Evolutionary conservation across 176 grass and related monocot genomes (phyloP).

Genomic region (Otatea glauca): DNA sequence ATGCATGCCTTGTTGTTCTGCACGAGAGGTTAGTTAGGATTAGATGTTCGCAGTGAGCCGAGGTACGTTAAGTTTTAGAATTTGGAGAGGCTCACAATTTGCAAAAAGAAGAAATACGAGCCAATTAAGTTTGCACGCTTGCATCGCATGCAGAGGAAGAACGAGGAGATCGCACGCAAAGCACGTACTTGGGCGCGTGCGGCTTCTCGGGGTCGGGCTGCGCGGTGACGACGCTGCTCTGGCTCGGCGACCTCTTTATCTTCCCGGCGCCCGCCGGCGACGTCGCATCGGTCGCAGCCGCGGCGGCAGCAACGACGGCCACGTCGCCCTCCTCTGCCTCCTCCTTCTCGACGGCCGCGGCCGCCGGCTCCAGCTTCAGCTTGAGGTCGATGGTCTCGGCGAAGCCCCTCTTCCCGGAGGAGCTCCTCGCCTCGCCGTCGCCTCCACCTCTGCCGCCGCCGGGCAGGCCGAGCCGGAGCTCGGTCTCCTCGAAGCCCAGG

Average conservation of each 20-base stretch:
- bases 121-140: background rate
- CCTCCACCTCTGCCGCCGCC: slow-evolving; percentile 40
- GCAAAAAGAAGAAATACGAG: background rate
- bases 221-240: slow-evolving; percentile 57
- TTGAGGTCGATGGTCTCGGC: slow-evolving; percentile 92
- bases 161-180: background rate
- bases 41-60: background rate
- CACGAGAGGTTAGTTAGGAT: background rate
- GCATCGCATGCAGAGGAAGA: background rate
- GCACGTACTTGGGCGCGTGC: slow-evolving; percentile 74
- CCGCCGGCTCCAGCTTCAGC: slow-evolving; percentile 71
- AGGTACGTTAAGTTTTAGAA: background rate
- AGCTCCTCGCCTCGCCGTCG: slow-evolving; percentile 43
- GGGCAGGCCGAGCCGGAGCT: slow-evolving; percentile 93
- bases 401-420: slow-evolving; percentile 77
- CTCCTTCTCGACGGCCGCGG: background rate
- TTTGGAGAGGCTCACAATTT: background rate
- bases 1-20: background rate
- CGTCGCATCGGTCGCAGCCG: slow-evolving; percentile 2
- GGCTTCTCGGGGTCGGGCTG: slow-evolving; percentile 74
- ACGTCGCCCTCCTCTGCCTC: slow-evolving; percentile 13
- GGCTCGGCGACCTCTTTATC: slow-evolving; percentile 60
- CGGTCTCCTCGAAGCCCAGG: slow-evolving; percentile 76
- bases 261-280: slow-evolving; percentile 4
- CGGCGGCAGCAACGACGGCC: background rate